Conservation (phyloP, 225 moss, liverwort and hornwort genomes). For the Marchantia polymorpha region DNA sequence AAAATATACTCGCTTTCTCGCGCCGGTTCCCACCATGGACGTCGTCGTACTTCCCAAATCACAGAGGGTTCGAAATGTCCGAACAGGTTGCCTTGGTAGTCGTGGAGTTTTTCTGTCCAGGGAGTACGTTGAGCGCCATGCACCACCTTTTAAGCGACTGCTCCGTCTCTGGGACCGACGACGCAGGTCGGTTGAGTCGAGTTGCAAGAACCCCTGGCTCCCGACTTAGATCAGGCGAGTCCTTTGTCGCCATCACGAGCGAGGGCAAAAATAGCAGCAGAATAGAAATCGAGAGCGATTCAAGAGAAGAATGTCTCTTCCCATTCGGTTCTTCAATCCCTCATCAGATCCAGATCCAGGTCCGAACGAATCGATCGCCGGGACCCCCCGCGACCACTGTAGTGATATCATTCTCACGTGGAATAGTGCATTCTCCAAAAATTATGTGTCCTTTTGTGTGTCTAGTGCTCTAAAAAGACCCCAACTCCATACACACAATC, state of each 20-base stretch:
- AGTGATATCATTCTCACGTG: background rate
- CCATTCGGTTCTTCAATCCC: background rate
- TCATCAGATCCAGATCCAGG: background rate
- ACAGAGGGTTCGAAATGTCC: too few relatives aligned
- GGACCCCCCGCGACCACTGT: background rate
- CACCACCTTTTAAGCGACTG: too few relatives aligned
- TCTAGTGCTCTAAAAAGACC: background rate
- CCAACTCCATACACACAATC: background rate
- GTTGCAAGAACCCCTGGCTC: background rate
- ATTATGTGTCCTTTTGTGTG: background rate
- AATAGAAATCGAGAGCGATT: background rate
- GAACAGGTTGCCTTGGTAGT: too few relatives aligned
- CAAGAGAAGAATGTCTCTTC: background rate
- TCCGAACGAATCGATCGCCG: background rate
- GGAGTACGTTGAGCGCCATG: too few relatives aligned
- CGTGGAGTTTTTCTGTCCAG: too few relatives aligned
- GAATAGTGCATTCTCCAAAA: background rate
- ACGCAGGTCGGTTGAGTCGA: background rate
- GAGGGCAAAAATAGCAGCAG: background rate
- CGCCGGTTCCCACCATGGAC: too few relatives aligned
- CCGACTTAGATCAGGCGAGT: background rate
- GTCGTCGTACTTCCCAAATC: too few relatives aligned
- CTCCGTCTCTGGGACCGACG: too few relatives aligned
- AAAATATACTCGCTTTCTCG: background rate
- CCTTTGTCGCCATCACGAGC: background rate